Base-by-base conservation (phyloP, 495 filamentous ascomycete genomes). In the Talaromyces stipitatus region DNA sequence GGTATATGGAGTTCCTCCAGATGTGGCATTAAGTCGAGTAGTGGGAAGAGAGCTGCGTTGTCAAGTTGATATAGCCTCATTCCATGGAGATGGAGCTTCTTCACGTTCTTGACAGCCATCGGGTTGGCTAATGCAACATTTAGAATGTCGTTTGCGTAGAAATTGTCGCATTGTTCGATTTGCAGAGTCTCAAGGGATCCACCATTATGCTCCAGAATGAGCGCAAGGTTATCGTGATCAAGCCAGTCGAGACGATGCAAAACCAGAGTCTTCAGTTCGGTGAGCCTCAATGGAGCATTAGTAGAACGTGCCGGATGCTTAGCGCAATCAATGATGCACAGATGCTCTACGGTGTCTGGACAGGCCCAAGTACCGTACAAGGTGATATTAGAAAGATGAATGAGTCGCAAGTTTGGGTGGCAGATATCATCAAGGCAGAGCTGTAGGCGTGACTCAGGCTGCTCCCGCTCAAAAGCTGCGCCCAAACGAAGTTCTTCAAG, bases 1-100 rank as follows among this genome's bases (percentile, higher is more conserved):
- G 72, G 71, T 7, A 76, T 20, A 52, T 74, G 61, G 2, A 78
- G 62, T 1, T 66, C 55, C 24, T 66, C 69, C 22, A 78, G 41
- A 0, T 63, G 55, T 0, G 54, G 56, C 27, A 74, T 56, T 7
- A n/a, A 27, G 4, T 54, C 54, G 24, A 64, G 53, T 0, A 74
- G 28, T 2, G 5, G 6, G 5, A 45, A 45, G 1, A 68, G 51
- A 12, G 51, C 46, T 0, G 29, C 28, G 45, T 76, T 72, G 9
- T 64, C 60, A 16, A 73, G 33, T 26, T 23, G 12, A 11, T 55
- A 45, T 2, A 53, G 55, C 1, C 50, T 30, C 29, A 69, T 54
- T 41, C 65, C 58, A 2, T 63, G 60, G 10, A 76, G 14, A 18
- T 66, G 69, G 1, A 78, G 58, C 5, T 70, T 65, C 5, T 60